phyloP scores from a whole-genome alignment of 306 rosid species.

The Trifolium fragiferum region DNA sequence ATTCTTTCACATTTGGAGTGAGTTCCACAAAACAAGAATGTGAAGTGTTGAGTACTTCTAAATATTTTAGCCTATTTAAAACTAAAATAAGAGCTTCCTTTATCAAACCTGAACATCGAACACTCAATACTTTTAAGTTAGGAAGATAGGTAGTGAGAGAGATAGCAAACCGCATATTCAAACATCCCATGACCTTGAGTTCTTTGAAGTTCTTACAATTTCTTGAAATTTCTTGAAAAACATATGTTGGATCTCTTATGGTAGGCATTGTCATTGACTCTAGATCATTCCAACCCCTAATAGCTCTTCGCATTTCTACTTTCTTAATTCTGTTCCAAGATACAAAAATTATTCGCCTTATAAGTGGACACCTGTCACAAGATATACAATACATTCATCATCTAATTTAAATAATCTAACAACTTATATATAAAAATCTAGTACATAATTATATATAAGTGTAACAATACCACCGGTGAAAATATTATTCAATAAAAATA shows the following conservation, averaged over 20 bases:
- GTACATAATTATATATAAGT: too few relatives aligned
- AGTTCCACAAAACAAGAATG: not conserved
- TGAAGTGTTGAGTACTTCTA: conserved; percentile 7
- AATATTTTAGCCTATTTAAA: not conserved
- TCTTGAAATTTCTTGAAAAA: not conserved
- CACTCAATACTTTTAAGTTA: not conserved
- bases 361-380: not conserved
- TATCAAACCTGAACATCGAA: not conserved
- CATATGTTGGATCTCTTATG: not conserved
- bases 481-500: too few relatives aligned
- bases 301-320: not conserved
- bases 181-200: not conserved
- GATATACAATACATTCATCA: not conserved
- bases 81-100: not conserved
- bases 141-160: not conserved
- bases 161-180: not conserved
- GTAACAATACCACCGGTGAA: too few relatives aligned
- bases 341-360: not conserved
- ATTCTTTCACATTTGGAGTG: not conserved
- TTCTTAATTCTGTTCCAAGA: conserved; percentile 13
- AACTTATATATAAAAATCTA: too few relatives aligned
- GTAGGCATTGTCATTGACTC: conserved; percentile 25
- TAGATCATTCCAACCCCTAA: conserved; percentile 3
- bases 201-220: conserved; percentile 3
- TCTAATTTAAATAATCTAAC: too few relatives aligned